These are phyloP conservation scores for Debaryomycetaceae sp. DNA, from an alignment of 1,139 yeast species.

Conservation along the genomic window DNA sequence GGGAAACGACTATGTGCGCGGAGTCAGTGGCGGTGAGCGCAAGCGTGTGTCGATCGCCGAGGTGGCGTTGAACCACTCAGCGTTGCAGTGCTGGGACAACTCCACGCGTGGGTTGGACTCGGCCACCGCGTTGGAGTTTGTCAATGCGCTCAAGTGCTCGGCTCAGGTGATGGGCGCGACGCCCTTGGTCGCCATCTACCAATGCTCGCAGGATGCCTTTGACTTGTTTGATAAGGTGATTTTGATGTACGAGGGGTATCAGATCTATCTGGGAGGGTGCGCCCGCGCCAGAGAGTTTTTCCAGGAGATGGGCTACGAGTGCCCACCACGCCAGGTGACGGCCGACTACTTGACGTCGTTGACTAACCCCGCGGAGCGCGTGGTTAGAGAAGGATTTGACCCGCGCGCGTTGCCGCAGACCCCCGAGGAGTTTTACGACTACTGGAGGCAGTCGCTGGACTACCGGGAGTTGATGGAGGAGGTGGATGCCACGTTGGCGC, in stretches of 20 bases:
- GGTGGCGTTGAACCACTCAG: conserved; percentile 32
- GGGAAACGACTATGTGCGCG: conserved; percentile 33
- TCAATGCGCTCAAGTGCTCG: conserved; percentile 59
- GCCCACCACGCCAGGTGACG: conserved; percentile 75
- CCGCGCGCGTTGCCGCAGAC: conserved; percentile 24
- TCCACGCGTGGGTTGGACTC: conserved; percentile 61
- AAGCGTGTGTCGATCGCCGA: conserved; percentile 44
- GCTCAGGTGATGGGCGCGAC: conserved; percentile 59
- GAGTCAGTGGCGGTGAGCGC: conserved; percentile 43
- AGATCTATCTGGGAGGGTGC: conserved; percentile 36
- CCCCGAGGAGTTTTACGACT: conserved; percentile 20
- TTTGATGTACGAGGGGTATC: conserved; percentile 39
- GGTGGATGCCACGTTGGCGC: conserved; percentile 22
- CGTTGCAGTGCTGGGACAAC: conserved; percentile 56
- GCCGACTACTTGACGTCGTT: conserved; percentile 79
- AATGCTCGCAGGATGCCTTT: conserved; percentile 75
- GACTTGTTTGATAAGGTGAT: conserved; percentile 40
- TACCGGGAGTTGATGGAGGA: conserved; percentile 12
- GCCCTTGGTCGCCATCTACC: conserved; percentile 74
- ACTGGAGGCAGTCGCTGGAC: conserved; percentile 23
- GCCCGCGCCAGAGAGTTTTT: conserved; percentile 40
- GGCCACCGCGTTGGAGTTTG: conserved; percentile 65
- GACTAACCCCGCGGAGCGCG: conserved; percentile 70
- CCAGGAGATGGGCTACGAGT: conserved; percentile 46
- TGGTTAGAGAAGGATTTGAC: conserved; percentile 45